These are phyloP conservation scores for Globisporangium lucens DNA, from an alignment of 352 stramenopile species.

Conservation along the genomic window DNA sequence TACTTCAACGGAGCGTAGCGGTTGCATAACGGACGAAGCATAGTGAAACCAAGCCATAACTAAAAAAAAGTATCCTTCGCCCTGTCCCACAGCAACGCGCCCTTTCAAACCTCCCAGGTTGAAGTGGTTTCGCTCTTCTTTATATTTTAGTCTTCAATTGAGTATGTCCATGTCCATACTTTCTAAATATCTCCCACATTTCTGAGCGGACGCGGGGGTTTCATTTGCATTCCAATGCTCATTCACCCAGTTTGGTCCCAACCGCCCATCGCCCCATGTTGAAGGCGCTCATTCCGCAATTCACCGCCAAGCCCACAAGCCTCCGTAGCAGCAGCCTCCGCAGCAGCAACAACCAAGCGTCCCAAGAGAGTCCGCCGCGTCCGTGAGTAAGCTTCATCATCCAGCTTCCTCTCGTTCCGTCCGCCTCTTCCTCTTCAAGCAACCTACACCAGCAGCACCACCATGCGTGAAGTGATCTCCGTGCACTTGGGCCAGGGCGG, in stretches of 20 bases:
- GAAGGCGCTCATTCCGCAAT: slow-evolving; percentile 7
- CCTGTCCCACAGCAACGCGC: not conserved
- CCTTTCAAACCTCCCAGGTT: slow-evolving; percentile 1
- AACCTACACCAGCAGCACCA: slow-evolving; percentile 3
- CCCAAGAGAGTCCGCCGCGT: not conserved
- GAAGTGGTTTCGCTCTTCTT: not conserved
- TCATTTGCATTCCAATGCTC: not conserved
- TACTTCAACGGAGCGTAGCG: not conserved
- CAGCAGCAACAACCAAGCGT: not conserved
- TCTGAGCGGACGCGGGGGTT: not conserved
- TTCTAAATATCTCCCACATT: not conserved
- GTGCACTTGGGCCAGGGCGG: slow-evolving; percentile 87
- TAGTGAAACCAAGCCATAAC: slow-evolving; percentile 1
- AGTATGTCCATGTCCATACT: not conserved
- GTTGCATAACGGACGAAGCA: not conserved
- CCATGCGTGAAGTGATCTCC: slow-evolving; percentile 77
- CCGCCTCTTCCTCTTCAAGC: not conserved
- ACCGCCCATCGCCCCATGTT: not conserved
- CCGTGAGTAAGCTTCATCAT: slow-evolving; percentile 69
- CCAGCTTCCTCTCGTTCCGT: slow-evolving; percentile 47
- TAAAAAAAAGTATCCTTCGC: not conserved
- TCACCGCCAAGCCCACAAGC: slow-evolving; percentile 6
- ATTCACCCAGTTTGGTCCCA: not conserved
- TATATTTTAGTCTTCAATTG: not conserved
- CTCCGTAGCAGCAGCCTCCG: slow-evolving; percentile 1